Conservation (phyloP, 352 stramenopile species). For the Globisporangium spinosum region DNA sequence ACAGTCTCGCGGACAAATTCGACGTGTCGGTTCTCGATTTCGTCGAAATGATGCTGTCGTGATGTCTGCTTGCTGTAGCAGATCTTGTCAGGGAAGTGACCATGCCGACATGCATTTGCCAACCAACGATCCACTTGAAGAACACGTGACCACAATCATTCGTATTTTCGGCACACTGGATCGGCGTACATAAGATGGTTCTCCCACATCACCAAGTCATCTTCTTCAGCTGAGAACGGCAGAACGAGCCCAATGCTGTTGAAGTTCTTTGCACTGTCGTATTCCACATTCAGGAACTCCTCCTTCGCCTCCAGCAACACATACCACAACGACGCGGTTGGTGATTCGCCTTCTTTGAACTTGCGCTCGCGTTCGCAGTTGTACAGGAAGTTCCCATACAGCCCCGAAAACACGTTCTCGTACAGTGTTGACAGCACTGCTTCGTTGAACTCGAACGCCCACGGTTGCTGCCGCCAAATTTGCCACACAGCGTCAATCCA, state of each 20-base stretch:
- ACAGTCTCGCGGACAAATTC: constrained; percentile 44
- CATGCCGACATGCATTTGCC: neutral
- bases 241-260: constrained; percentile 80
- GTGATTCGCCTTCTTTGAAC: constrained; percentile 49
- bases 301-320: constrained; percentile 55
- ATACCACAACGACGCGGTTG: constrained; percentile 75
- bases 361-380: constrained; percentile 91
- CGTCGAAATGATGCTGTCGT: constrained; percentile 60
- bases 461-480: constrained; percentile 94
- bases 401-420: constrained; percentile 94
- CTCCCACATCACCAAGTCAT: constrained; percentile 80
- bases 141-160: constrained; percentile 29
- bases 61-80: constrained; percentile 9
- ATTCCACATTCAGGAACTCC: constrained; percentile 79
- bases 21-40: constrained; percentile 55
- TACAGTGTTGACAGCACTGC: constrained; percentile 90
- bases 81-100: neutral
- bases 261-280: constrained; percentile 82
- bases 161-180: constrained; percentile 84
- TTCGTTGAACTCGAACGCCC: constrained; percentile 98
- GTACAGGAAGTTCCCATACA: constrained; percentile 97
- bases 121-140: neutral
- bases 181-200: constrained; percentile 79
- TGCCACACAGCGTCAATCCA: constrained; percentile 98
- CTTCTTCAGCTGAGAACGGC: constrained; percentile 79